A percentile compares a stretch with the other conserved stretches of the same genome.
These are phyloP conservation scores for Lepidium didymum DNA, from an alignment of 345 rosid genomes.

Conservation along the genomic window DNA sequence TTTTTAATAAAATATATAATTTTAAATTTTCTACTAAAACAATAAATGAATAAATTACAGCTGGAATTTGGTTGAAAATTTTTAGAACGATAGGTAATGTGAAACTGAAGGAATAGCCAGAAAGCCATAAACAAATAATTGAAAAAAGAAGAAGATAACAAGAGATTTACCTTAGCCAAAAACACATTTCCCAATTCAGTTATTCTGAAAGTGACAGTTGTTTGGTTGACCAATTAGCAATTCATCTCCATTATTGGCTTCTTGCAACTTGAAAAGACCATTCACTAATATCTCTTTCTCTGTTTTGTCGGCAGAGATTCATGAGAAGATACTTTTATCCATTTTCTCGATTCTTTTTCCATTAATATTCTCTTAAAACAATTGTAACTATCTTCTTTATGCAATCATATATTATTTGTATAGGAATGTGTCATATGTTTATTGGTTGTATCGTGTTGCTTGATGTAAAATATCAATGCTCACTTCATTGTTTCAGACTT, in stretches of 20 bases:
- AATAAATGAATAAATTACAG: no score
- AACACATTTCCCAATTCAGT: slow-evolving; percentile 2
- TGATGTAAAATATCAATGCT: not conserved
- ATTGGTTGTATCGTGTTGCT: not conserved
- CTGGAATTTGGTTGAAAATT: no score
- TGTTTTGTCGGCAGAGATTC: slow-evolving; percentile 19
- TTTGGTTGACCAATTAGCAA: slow-evolving; percentile 14
- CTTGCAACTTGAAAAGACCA: slow-evolving; percentile 14
- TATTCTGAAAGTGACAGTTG: slow-evolving; percentile 11
- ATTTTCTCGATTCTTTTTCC: not conserved
- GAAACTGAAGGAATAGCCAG: not conserved
- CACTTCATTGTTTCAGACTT: no score
- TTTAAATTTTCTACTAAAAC: no score
- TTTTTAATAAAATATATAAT: no score
- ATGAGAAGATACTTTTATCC: slow-evolving; percentile 1
- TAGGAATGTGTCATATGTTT: not conserved
- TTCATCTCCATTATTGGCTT: not conserved
- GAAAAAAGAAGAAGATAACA: not conserved
- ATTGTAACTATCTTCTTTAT: not conserved
- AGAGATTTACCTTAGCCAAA: slow-evolving; percentile 21
- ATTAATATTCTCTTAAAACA: not conserved
- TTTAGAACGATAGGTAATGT: no score
- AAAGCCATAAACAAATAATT: not conserved
- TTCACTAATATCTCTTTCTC: not conserved
- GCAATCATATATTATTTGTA: slow-evolving; percentile 2